Evolutionary conservation across 495 filamentous ascomycete genomes (phyloP).

Genomic region (Entonaema liquescens): DNA sequence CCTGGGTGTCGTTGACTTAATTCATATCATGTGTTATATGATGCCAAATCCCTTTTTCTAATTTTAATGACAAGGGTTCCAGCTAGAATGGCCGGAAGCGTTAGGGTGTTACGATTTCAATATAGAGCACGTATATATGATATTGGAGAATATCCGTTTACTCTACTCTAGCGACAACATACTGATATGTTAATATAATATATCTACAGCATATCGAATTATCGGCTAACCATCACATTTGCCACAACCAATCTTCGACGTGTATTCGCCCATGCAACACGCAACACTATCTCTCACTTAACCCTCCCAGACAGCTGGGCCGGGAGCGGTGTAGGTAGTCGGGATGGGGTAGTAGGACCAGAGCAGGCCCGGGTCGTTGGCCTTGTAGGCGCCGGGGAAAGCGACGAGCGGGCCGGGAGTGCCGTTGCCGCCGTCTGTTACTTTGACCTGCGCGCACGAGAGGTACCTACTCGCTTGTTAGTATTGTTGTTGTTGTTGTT

Average conservation of each 20-base stretch:
- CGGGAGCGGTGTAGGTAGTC: slow-evolving; percentile 54
- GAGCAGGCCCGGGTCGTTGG: slow-evolving; percentile 48
- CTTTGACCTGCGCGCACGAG: slow-evolving; percentile 51
- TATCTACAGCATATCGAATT: too few species aligned
- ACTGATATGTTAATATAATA: not conserved
- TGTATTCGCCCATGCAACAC: not conserved
- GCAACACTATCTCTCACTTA: not conserved
- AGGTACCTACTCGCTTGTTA: slow-evolving; percentile 34
- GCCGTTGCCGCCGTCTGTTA: slow-evolving; percentile 50
- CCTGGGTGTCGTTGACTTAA: not conserved
- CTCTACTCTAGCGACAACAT: not conserved
- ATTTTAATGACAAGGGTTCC: too few species aligned
- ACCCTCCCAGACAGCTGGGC: slow-evolving; percentile 49
- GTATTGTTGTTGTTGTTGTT: too few species aligned
- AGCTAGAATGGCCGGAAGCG: too few species aligned
- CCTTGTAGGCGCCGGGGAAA: slow-evolving; percentile 50
- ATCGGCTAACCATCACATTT: too few species aligned
- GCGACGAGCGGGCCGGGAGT: slow-evolving; percentile 44
- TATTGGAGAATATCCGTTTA: too few species aligned
- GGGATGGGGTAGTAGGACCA: slow-evolving; percentile 46
- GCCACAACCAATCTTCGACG: not conserved
- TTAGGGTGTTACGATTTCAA: too few species aligned
- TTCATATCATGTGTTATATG: not conserved
- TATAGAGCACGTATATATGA: too few species aligned
- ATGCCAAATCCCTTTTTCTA: too few species aligned